These are phyloP conservation scores for Lasiosphaeris hirsuta DNA, from an alignment of 495 filamentous ascomycete genomes.

Conservation along the genomic window DNA sequence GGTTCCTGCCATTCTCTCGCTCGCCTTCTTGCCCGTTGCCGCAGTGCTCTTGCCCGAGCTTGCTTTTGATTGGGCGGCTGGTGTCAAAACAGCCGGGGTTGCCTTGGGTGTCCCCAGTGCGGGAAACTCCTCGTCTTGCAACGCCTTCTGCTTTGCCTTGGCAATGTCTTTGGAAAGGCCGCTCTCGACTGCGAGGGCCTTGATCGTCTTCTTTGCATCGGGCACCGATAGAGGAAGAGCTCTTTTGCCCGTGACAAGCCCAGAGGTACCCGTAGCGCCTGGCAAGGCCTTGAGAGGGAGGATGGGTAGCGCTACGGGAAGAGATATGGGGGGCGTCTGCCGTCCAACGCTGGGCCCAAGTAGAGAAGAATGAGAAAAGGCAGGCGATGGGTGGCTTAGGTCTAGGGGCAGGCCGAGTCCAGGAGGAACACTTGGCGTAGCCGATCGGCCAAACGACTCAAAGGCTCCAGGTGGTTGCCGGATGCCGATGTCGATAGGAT, in stretches of 20 bases:
- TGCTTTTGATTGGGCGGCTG: constrained; percentile 23
- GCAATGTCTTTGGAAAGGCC: constrained; percentile 48
- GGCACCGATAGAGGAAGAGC: constrained; percentile 8
- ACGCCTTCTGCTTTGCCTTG: constrained; percentile 41
- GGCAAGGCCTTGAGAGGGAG: constrained; percentile 13
- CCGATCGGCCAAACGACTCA: constrained; percentile 45
- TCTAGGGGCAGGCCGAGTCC: constrained; percentile 59
- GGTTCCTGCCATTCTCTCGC: constrained; percentile 15
- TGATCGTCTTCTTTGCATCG: constrained; percentile 48
- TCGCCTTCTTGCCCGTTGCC: constrained; percentile 14
- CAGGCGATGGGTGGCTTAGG: constrained; percentile 49
- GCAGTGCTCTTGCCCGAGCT: constrained; percentile 23
- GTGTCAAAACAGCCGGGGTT: constrained; percentile 16
- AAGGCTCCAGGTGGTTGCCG: constrained; percentile 37
- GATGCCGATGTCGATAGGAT: constrained; percentile 28
- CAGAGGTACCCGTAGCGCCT: constrained; percentile 7
- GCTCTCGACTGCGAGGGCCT: constrained; percentile 41
- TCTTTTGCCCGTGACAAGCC: constrained; percentile 27
- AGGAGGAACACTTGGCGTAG: constrained; percentile 62
- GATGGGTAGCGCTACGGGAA: constrained; percentile 26
- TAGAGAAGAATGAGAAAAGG: constrained; percentile 24
- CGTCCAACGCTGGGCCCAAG: constrained; percentile 4
- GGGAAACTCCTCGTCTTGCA: constrained; percentile 59
- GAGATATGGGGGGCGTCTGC: constrained; percentile 6
- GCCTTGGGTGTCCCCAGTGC: constrained; percentile 45